phyloP scores from a whole-genome alignment of 192 early-diverging fungal genomes.

The Umbelopsis vinacea region DNA sequence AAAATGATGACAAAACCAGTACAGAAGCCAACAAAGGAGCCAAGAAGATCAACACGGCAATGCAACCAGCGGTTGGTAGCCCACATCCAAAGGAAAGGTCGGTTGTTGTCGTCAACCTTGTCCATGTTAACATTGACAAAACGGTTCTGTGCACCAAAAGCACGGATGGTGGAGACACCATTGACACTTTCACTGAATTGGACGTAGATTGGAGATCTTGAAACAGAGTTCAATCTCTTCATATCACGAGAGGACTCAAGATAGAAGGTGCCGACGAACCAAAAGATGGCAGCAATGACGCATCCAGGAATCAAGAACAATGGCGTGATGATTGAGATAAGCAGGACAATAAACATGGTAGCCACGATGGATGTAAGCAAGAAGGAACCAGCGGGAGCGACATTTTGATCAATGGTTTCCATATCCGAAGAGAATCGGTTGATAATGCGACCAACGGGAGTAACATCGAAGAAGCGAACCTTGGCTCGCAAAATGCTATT shows the following conservation, averaged over 20 bases:
- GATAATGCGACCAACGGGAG: slow-evolving; percentile 84
- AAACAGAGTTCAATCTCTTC: slow-evolving; percentile 84
- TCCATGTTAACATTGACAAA: slow-evolving; percentile 65
- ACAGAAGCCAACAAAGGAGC: slow-evolving; percentile 75
- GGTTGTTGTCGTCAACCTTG: slow-evolving; percentile 79
- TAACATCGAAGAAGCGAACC: slow-evolving; percentile 89
- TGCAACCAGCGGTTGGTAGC: slow-evolving; percentile 87
- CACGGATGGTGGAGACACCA: slow-evolving; percentile 83
- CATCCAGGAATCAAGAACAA: slow-evolving; percentile 70
- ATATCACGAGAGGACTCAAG: slow-evolving; percentile 83
- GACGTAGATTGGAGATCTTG: slow-evolving; percentile 76
- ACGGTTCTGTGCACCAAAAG: slow-evolving; percentile 73
- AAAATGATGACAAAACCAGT: slow-evolving; percentile 70
- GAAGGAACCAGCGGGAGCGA: slow-evolving; percentile 55
- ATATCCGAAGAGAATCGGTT: slow-evolving; percentile 92
- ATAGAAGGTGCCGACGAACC: slow-evolving; percentile 72
- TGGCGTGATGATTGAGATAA: slow-evolving; percentile 71
- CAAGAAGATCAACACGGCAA: slow-evolving; percentile 80
- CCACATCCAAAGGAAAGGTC: slow-evolving; percentile 89
- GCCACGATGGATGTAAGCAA: slow-evolving; percentile 56
- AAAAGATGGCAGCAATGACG: slow-evolving; percentile 61
- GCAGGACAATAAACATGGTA: slow-evolving; percentile 59
- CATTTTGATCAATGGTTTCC: slow-evolving; percentile 72
- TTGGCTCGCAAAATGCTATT: slow-evolving; percentile 65
- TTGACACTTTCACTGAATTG: slow-evolving; percentile 83